Evolutionary conservation across 1,284 basidiomycete genomes (phyloP), one percentile per base, ranked within the genome.

Genomic region (Xerocomus nothofagi): DNA sequence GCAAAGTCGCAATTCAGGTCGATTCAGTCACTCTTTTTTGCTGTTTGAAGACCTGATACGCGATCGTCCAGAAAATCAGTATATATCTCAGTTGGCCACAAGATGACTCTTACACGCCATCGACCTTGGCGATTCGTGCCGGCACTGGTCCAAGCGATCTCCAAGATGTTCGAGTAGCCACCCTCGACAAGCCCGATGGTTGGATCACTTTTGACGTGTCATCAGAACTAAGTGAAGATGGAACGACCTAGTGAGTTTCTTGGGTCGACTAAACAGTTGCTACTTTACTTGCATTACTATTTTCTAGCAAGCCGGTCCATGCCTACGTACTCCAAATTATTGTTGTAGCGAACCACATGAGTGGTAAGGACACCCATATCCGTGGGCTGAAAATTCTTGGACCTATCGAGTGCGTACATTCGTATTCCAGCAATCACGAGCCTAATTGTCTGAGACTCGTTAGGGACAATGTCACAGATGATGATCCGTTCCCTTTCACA

Each of bases 301-400:
- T 21, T 17, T 15, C 12, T 59, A 96, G 93, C 50, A 89, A 88
- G 63, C 86, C 93, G 0, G 80, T 98, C 11, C 84, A 89, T 56
- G 91, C 91, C 2, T 95, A 96, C 66, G 82, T 97, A 11, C 70
- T 99, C 5, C 94, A 98, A 63, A 78, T 99, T 27, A 86, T 95
- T 51, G 83, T 99, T 47, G 76, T 94, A 18, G 86, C 90, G 18
- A 99, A 99, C 65, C 94, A 99, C 65, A 88, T 97, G 80, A 98
- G 96, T 60, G 97, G 97, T 4, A 99, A 99, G 68, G 97, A 99
- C 71, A 99, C 97, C 9, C 97, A 99, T 71, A 89, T 99, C 14
- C 83, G 97, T 17, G 93, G 94, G 1, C 70, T 99, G 36, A 83
- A 81, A 45, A 80, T 98, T 20, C 84, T 93, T 53, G 96, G 94